Evolutionary conservation across 345 rosid genomes (phyloP).

Genomic region (Geranium rotundifolium): DNA sequence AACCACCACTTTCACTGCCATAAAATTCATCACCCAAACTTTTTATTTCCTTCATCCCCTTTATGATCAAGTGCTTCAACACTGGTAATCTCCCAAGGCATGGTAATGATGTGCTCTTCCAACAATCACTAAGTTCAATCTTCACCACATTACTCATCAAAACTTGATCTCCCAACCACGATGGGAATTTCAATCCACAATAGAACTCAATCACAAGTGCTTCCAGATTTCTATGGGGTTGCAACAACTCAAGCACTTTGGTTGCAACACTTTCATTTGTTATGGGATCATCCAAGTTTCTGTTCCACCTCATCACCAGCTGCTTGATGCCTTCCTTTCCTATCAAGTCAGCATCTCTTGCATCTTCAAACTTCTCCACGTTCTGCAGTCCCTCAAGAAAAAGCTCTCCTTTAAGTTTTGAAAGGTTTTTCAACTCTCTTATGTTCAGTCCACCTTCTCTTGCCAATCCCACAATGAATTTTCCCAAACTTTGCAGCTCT

Average conservation of each 20-base stretch:
- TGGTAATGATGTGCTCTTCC: neutral
- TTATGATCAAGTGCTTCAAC: neutral
- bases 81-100: neutral
- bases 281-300: neutral
- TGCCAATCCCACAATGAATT: too few relatives aligned
- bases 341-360: neutral
- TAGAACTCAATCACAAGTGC: neutral
- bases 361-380: constrained; percentile 8
- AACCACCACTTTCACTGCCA: neutral
- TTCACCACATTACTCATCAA: neutral
- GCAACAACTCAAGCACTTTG: neutral
- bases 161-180: neutral
- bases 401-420: constrained; percentile 17
- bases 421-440: constrained; percentile 15
- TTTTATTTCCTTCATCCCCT: neutral
- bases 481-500: too few relatives aligned
- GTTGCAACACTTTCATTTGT: neutral
- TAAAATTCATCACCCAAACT: neutral
- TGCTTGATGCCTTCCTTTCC: neutral
- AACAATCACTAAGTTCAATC: neutral
- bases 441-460: constrained; percentile 3
- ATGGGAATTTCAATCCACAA: neutral
- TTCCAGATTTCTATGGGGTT: neutral
- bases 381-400: constrained; percentile 10
- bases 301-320: neutral